phyloP scores from a whole-genome alignment of 2,329 filamentous ascomycete genomes.

The Mycosphaerella arachidis region DNA sequence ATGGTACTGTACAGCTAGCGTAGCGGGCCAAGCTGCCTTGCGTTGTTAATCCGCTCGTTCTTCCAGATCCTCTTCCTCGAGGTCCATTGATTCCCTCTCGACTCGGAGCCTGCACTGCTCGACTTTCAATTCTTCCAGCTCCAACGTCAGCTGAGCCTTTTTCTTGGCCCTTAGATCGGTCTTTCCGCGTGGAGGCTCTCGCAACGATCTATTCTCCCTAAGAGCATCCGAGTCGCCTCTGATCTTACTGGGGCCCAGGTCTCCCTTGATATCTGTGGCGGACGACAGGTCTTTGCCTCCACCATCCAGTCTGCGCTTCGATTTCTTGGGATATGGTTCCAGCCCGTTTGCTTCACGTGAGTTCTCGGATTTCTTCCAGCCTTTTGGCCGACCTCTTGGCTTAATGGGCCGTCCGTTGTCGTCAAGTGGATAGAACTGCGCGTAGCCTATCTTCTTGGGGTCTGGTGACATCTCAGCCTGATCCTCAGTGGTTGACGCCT shows the following conservation, averaged over 20 bases:
- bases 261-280: too few species aligned
- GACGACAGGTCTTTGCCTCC: too few species aligned
- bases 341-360: not conserved
- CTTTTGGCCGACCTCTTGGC: not conserved
- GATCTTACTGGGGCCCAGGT: too few species aligned
- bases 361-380: not conserved
- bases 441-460: not conserved
- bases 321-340: not conserved
- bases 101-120: not conserved
- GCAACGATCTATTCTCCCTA: not conserved
- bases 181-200: not conserved
- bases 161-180: not conserved
- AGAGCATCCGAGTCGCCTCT: too few species aligned
- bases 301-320: not conserved
- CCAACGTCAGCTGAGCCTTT: not conserved
- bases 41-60: not conserved
- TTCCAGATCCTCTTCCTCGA: not conserved
- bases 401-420: not conserved
- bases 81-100: not conserved
- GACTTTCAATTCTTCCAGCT: not conserved
- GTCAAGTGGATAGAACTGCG: not conserved
- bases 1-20: not conserved
- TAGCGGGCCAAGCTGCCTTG: not conserved
- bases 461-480: not conserved
- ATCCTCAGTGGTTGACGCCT: not conserved